Percentiles rank a stretch among this genome's conserved stretches.
Evolutionary conservation across 2,329 filamentous ascomycete genomes (phyloP).

Genomic region (Colletotrichum cuscutae): DNA sequence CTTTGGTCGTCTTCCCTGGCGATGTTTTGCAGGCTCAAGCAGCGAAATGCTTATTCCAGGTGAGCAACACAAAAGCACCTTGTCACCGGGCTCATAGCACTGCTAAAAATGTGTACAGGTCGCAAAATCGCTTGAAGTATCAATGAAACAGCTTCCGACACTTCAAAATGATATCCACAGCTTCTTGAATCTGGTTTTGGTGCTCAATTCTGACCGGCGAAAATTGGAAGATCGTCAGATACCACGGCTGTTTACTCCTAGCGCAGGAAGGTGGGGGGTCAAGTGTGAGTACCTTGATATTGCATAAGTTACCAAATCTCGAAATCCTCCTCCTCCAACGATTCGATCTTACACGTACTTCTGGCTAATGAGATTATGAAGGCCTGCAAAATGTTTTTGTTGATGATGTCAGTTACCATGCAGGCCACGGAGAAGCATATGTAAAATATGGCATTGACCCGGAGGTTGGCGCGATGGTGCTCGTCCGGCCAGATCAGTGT

Average conservation of each 20-base stretch:
- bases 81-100: no score
- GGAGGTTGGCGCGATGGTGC: slow-evolving; percentile 65
- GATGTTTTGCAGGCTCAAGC: neutral
- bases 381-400: slow-evolving; percentile 59
- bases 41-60: neutral
- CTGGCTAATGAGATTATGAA: neutral
- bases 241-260: neutral
- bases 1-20: slow-evolving; percentile 44
- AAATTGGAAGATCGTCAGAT: slow-evolving; percentile 5
- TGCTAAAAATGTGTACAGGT: neutral
- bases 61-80: neutral
- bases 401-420: slow-evolving; percentile 64
- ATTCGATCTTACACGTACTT: no score
- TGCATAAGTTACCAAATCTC: no score
- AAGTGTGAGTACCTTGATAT: slow-evolving; percentile 3
- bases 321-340: no score
- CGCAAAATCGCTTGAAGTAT: neutral
- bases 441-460: slow-evolving; percentile 67
- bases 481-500: slow-evolving; percentile 76
- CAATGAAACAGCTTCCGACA: neutral
- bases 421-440: slow-evolving; percentile 62
- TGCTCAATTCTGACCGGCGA: slow-evolving; percentile 14
- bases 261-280: neutral
- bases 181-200: neutral
- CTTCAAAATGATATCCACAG: neutral